Evolutionary conservation across 768 basidiomycete species (phyloP).

Genomic region (Tephrocybe sp.): DNA sequence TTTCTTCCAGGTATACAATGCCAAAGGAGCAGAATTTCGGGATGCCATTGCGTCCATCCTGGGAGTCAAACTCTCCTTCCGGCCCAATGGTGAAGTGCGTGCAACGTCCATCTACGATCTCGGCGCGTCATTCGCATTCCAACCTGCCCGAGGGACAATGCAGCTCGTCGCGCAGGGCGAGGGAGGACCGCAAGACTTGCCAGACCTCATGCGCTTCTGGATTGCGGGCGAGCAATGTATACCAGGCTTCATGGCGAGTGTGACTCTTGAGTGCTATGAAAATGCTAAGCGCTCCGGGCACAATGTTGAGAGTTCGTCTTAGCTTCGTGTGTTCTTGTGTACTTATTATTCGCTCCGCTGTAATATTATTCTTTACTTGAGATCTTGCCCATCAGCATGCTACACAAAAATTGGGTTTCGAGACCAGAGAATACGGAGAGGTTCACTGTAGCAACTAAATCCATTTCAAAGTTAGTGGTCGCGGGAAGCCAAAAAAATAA

Average conservation of each 20-base stretch:
- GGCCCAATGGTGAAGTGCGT: slow-evolving; percentile 85
- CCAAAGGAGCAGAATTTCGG: slow-evolving; percentile 88
- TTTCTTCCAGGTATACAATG: slow-evolving; percentile 65
- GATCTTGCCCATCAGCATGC: no score
- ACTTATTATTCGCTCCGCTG: no score
- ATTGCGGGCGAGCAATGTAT: slow-evolving; percentile 82
- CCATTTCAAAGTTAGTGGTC: no score
- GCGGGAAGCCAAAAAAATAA: no score
- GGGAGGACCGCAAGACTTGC: slow-evolving; percentile 70
- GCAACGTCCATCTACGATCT: slow-evolving; percentile 91
- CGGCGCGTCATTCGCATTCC: slow-evolving; percentile 84
- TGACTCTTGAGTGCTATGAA: slow-evolving; percentile 87
- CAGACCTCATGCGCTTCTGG: slow-evolving; percentile 81
- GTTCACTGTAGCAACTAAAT: no score
- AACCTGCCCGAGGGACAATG: slow-evolving; percentile 60
- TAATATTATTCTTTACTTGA: no score
- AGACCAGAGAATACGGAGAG: no score
- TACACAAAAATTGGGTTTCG: no score
- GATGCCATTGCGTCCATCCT: slow-evolving; percentile 88
- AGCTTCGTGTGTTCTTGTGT: no score
- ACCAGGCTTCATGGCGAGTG: slow-evolving; percentile 85
- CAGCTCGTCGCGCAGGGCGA: slow-evolving; percentile 74
- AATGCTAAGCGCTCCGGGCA: slow-evolving; percentile 43
- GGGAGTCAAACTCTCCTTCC: slow-evolving; percentile 89
- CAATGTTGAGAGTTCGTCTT: no score